A percentile compares a stretch with the other conserved stretches of the same genome.
These are phyloP conservation scores for Pseudocercospora eumusae DNA, from an alignment of 2,329 filamentous ascomycete species.

Conservation along the genomic window DNA sequence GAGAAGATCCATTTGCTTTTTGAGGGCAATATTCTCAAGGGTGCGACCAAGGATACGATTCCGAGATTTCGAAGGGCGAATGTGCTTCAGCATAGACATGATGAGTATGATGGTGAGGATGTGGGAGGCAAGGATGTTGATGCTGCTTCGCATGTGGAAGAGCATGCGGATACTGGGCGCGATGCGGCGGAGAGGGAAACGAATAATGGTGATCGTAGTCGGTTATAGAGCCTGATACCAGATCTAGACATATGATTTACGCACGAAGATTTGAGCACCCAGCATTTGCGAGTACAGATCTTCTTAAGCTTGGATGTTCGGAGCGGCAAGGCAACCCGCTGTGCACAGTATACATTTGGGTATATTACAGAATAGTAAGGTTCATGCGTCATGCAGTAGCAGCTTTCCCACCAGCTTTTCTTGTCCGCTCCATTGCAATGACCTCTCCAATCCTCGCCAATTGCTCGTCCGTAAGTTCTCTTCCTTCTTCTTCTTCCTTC, in stretches of 20 bases:
- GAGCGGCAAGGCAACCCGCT: neutral
- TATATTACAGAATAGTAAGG: neutral
- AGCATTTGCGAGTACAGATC: no score
- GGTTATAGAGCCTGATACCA: neutral
- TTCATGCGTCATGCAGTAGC: neutral
- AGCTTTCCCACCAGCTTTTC: neutral
- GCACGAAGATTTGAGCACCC: neutral
- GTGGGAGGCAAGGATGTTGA: slow-evolving; percentile 25
- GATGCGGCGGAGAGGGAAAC: slow-evolving; percentile 6
- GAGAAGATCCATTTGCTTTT: slow-evolving; percentile 48
- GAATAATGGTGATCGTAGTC: neutral
- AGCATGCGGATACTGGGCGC: slow-evolving; percentile 14
- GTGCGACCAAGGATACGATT: slow-evolving; percentile 44
- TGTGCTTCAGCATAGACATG: slow-evolving; percentile 38
- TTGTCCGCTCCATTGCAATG: slow-evolving; percentile 37
- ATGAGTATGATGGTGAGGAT: slow-evolving; percentile 37
- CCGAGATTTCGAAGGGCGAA: slow-evolving; percentile 43
- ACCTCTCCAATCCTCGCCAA: slow-evolving; percentile 47
- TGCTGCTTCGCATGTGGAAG: slow-evolving; percentile 21
- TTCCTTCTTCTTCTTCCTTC: slow-evolving; percentile 42
- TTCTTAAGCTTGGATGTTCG: no score
- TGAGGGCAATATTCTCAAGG: slow-evolving; percentile 46
- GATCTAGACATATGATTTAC: neutral
- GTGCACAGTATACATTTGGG: slow-evolving; percentile 10
- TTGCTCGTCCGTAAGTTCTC: slow-evolving; percentile 42